Percentiles rank a stretch among this genome's conserved stretches.
Evolutionary conservation across 139 green algal genomes (phyloP).

Genomic region (Bryopsis sp.): DNA sequence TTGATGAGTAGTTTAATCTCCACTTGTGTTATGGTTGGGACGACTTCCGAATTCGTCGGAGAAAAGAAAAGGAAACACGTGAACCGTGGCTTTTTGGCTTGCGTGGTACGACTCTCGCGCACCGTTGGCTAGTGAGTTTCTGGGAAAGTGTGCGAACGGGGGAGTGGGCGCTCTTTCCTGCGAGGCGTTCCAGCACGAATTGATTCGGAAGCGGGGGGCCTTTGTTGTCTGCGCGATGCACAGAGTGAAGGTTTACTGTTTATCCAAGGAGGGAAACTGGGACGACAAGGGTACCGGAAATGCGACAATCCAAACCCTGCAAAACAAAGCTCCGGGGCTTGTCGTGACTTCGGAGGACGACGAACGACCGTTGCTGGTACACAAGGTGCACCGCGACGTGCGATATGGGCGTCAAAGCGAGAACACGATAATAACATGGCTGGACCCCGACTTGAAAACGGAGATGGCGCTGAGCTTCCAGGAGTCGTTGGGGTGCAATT

Average conservation of each 20-base stretch:
- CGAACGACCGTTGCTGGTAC: slow-evolving; percentile 70
- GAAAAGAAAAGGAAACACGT: no score
- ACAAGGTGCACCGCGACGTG: slow-evolving; percentile 69
- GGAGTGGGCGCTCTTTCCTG: no score
- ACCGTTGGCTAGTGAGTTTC: no score
- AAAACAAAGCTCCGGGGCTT: slow-evolving; percentile 62
- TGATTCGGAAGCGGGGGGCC: no score
- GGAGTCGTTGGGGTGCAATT: slow-evolving; percentile 71
- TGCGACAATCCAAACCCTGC: slow-evolving; percentile 73
- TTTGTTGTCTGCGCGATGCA: slow-evolving; percentile 9
- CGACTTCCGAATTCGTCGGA: no score
- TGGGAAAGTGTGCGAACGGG: no score
- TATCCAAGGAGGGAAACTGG: slow-evolving; percentile 82
- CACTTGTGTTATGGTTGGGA: no score
- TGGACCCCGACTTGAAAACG: slow-evolving; percentile 72
- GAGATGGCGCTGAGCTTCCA: slow-evolving; percentile 97
- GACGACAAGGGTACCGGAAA: slow-evolving; percentile 91
- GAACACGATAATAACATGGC: slow-evolving; percentile 96
- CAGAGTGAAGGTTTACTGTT: slow-evolving; percentile 80
- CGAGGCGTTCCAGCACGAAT: no score
- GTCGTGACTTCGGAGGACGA: slow-evolving; percentile 81
- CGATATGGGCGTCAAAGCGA: slow-evolving; percentile 78
- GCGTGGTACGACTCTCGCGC: no score
- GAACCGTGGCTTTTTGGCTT: no score
- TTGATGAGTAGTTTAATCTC: no score